Conservation (phyloP, 1,284 basidiomycete genomes). For the Apiotrichum gamsii region DNA sequence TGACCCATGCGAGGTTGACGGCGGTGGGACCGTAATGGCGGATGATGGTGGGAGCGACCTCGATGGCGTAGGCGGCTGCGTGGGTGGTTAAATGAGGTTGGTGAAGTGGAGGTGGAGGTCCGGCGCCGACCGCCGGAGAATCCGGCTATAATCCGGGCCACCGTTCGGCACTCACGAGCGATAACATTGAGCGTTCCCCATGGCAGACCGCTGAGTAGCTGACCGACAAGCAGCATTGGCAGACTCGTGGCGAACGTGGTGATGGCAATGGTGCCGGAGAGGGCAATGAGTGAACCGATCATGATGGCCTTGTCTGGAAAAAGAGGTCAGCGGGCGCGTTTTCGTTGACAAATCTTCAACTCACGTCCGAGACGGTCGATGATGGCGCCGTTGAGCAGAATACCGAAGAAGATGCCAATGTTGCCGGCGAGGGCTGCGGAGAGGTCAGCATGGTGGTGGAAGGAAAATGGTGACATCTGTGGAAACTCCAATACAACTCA, state of each 20-base stretch:
- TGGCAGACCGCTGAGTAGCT: constrained; percentile 33
- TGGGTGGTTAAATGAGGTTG: too few species aligned
- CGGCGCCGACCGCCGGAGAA: too few species aligned
- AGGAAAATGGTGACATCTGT: too few species aligned
- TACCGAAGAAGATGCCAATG: constrained; percentile 1
- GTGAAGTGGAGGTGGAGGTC: too few species aligned
- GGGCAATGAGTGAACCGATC: constrained; percentile 22
- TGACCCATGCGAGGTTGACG: constrained; percentile 51
- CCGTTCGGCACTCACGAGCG: neutral
- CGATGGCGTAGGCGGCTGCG: too few species aligned
- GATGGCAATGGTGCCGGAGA: constrained; percentile 42
- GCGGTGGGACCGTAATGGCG: constrained; percentile 21
- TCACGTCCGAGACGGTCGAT: constrained; percentile 5
- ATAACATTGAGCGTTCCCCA: constrained; percentile 21
- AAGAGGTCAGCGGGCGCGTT: too few species aligned
- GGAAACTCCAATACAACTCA: too few species aligned
- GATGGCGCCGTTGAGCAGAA: constrained; percentile 1
- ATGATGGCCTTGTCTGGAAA: constrained; percentile 3
- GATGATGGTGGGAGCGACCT: neutral
- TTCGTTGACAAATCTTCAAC: neutral
- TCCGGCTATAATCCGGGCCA: too few species aligned
- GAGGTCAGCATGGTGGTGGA: neutral
- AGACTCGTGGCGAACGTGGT: constrained; percentile 41
- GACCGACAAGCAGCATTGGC: constrained; percentile 41
- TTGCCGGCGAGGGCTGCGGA: neutral